Evolutionary conservation across 352 stramenopile species (phyloP), one percentile per base, ranked within the genome.

Genomic region (Globisporangium takayamanum): DNA sequence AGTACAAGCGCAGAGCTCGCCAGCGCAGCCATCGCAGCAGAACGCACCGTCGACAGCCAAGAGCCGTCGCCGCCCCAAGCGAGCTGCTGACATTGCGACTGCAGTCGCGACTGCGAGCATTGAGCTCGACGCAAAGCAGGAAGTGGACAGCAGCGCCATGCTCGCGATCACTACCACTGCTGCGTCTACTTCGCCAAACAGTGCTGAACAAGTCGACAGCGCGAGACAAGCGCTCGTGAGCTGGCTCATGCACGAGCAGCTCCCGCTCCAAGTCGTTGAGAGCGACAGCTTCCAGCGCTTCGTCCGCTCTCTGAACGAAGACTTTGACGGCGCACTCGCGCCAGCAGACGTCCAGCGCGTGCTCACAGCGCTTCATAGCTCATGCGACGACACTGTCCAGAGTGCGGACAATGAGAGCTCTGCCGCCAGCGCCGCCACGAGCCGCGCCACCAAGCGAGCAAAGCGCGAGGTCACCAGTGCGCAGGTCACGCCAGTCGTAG

Each of bases 191-290:
- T 16, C 41, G 53, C 25, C 22, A 53, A 52, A 47, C 3, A 60
- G 12, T 14, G 36, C 47, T 4, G 41, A 59, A 0, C 58, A 55
- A 33, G 48, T 47, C 26, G 41, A 51, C 18, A 15, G 30, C 4
- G 14, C 30, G 5, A 80, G 70, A 36, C 65, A 68, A 5, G 64
- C 63, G 37, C 50, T 85, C 16, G 70, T 66, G 16, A 54, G 53
- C 45, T 85, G 76, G 76, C 64, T 85, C 28, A 62, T 69, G 16
- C 60, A 70, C 20, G 76, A 85, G 37, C 66, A 80, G 41, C 57
- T 85, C 36, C 71, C 76, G 3, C 55, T 83, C 1, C 56, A 68
- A 2, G 30, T 83, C 42, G 63, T 85, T 8, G 67, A 78, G 1
- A 80, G 64, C 12, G 54, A 64, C 14, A 59, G 60, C 26, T 85